phyloP scores from a whole-genome alignment of 1,139 yeast species.

The Pneumocystis sp. region DNA sequence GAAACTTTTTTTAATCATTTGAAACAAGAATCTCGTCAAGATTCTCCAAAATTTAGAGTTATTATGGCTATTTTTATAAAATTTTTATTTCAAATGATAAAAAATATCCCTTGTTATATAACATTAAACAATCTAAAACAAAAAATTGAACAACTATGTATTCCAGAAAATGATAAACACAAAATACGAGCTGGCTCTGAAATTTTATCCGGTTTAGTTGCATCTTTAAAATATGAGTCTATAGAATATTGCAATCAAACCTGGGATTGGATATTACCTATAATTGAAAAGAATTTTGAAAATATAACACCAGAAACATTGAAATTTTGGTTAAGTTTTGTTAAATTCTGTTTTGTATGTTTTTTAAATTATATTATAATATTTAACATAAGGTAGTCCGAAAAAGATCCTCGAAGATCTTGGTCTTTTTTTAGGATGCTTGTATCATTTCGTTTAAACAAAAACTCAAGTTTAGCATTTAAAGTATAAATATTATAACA shows the following conservation, averaged over 20 bases:
- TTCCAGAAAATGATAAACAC: constrained; percentile 21
- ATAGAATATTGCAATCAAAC: constrained; percentile 15
- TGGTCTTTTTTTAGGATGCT: constrained; percentile 38
- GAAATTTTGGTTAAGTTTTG: constrained; percentile 61
- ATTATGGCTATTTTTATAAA: constrained; percentile 14
- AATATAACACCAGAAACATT: constrained; percentile 66
- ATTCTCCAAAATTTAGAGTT: constrained; percentile 20
- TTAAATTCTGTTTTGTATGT: constrained; percentile 33
- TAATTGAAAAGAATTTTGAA: constrained; percentile 39
- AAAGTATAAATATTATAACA: constrained; percentile 18
- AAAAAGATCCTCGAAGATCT: constrained; percentile 46
- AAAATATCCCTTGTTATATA: constrained; percentile 7
- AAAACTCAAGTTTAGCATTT: constrained; percentile 48
- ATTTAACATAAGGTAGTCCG: constrained; percentile 2
- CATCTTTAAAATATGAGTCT: constrained; percentile 17
- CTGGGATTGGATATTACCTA: constrained; percentile 35
- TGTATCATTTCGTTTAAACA: constrained; percentile 36
- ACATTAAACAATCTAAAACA: constrained; percentile 8
- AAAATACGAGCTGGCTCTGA: constrained; percentile 29
- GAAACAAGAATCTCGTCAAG: constrained; percentile 26
- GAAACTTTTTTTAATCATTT: constrained; percentile 34
- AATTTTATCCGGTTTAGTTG: constrained; percentile 23
- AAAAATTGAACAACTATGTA: constrained; percentile 7
- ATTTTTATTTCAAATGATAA: constrained; percentile 7
- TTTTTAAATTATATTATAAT: constrained; percentile 26